phyloP scores from a whole-genome alignment of 768 basidiomycete genomes.

The Xerocomellus intermedius region DNA sequence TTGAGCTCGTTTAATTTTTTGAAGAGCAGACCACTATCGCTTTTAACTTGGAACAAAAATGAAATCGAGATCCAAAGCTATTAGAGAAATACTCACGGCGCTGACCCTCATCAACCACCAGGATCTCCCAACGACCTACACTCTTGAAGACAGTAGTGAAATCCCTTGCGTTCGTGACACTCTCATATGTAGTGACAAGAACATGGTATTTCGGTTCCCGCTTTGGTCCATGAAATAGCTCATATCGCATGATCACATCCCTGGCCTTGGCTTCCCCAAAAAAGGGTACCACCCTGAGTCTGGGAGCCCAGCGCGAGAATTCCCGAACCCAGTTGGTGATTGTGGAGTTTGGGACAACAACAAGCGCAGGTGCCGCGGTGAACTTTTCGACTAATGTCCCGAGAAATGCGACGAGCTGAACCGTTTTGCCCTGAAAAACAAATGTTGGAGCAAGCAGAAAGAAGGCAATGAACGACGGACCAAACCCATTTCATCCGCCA shows the following conservation, averaged over 20 bases:
- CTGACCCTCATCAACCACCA: slow-evolving; percentile 93
- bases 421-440: slow-evolving; percentile 73
- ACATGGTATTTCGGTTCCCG: slow-evolving; percentile 79
- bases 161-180: slow-evolving; percentile 66
- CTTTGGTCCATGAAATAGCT: slow-evolving; percentile 62
- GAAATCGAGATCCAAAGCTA: not conserved
- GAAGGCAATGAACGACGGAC: slow-evolving; percentile 38
- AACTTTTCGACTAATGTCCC: slow-evolving; percentile 58
- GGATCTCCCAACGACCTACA: slow-evolving; percentile 88
- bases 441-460: slow-evolving; percentile 5
- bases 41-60: slow-evolving; percentile 63
- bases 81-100: slow-evolving; percentile 54
- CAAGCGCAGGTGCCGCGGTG: slow-evolving; percentile 72
- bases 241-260: slow-evolving; percentile 77
- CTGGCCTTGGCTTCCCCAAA: slow-evolving; percentile 79
- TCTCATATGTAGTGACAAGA: slow-evolving; percentile 90
- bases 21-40: slow-evolving; percentile 75
- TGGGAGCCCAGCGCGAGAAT: slow-evolving; percentile 74
- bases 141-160: slow-evolving; percentile 73
- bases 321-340: slow-evolving; percentile 96
- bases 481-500: slow-evolving; percentile 98
- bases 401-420: slow-evolving; percentile 86
- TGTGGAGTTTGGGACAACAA: slow-evolving; percentile 96
- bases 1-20: slow-evolving; percentile 79
- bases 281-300: slow-evolving; percentile 77